Evolutionary conservation across 2,329 filamentous ascomycete species (phyloP), one percentile per base, ranked within the genome.

Genomic region (Albophoma yamanashiensis): DNA sequence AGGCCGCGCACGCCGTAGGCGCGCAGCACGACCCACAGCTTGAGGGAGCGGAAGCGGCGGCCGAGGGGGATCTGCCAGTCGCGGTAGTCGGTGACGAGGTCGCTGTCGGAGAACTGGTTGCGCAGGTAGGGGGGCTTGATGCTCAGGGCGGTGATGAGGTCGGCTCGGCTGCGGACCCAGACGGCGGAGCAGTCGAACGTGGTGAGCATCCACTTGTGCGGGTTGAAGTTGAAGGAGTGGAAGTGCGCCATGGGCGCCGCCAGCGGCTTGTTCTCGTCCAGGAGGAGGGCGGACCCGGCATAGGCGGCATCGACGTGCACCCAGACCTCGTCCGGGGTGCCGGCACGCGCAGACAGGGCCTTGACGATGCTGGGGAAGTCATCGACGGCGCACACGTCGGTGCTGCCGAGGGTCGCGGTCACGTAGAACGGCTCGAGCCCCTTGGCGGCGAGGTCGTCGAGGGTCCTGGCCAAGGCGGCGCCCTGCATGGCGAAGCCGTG

Each of bases 61-160:
- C 93, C 93, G 0, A 97, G 85, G 0, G 93, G 92, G 68, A 97
- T 95, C 76, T 96, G 92, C 93, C 93, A 97, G 79, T 97, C 92
- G 55, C 93, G 85, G 78, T 96, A 97, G 74, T 97, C 93, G 31
- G 91, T 96, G 1, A 97, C 93, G 2, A 93, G 81, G 0, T 91
- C 92, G 43, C 82, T 84, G 67, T 94, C 91, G 4, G 88, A 89
- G 76, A 87, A 91, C 4, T 84, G 78, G 74, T 97, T 97, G 64
- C 86, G 75, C 36, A 97, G 84, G 76, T 96, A 97, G 5, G 88
- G 82, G 0, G 90, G 90, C 20, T 88, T 88, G 70, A 94, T 88
- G 69, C 84, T 87, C 50, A 96, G 82, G 0, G 92, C 89, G 62
- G 87, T 82, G 52, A 89, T 91, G n/a, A 97, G 82, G 74, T 92